Conservation (phyloP, 176 grass and related monocot genomes). For the bread wheat (Triticum aestivum) region DNA sequence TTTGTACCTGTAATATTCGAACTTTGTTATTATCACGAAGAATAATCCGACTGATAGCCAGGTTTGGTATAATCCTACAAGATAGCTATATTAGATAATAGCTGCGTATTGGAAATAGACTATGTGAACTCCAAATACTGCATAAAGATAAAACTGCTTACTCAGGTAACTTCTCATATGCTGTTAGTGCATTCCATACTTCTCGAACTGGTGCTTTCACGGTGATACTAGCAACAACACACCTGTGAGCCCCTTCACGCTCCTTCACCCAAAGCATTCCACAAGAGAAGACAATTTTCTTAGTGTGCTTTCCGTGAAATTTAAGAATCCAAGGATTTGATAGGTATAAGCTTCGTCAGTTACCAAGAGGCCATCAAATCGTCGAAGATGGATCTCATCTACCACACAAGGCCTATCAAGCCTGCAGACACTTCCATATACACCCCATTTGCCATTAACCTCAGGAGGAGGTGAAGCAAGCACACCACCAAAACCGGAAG, state of each 20-base stretch:
- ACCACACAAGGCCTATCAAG: slow-evolving; percentile 84
- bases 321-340: slow-evolving; percentile 2
- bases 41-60: slow-evolving; percentile 91
- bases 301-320: slow-evolving; percentile 20
- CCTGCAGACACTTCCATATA: slow-evolving; percentile 89
- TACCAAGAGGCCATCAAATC: slow-evolving; percentile 94
- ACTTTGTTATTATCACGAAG: slow-evolving; percentile 97
- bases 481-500: slow-evolving; percentile 34
- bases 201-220: slow-evolving; percentile 90
- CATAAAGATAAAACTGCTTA: slow-evolving; percentile 51
- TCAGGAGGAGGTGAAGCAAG: slow-evolving; percentile 49
- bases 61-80: slow-evolving; percentile 90
- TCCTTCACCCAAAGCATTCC: slow-evolving; percentile 63
- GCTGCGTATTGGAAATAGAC: slow-evolving; percentile 21
- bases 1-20: slow-evolving; percentile 86
- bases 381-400: slow-evolving; percentile 94
- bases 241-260: slow-evolving; percentile 85
- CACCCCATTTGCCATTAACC: slow-evolving; percentile 67
- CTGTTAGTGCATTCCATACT: slow-evolving; percentile 92
- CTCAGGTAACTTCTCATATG: slow-evolving; percentile 90
- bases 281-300: slow-evolving; percentile 29
- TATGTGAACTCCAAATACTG: slow-evolving; percentile 19
- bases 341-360: slow-evolving; percentile 32
- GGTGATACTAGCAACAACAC: slow-evolving; percentile 95
- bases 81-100: slow-evolving; percentile 39